A percentile compares a stretch with the other conserved stretches of the same genome.
Evolutionary conservation across 2,329 filamentous ascomycete species (phyloP).

Genomic region (Scytalidium sp.): DNA sequence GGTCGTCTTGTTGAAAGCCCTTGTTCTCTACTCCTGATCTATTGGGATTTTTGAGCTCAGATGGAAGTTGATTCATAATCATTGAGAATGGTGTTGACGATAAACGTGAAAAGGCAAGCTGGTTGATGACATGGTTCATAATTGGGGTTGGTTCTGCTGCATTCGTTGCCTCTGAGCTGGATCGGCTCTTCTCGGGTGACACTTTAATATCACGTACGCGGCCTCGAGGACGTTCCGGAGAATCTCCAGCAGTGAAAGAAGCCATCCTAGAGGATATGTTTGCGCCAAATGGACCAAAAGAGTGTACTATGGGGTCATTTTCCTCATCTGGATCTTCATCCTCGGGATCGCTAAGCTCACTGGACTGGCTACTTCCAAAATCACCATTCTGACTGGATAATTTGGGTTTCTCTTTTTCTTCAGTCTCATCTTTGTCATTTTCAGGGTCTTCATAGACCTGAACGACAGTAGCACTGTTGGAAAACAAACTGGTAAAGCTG

Average conservation of each 20-base stretch:
- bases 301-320: conserved; percentile 89
- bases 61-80: conserved; percentile 82
- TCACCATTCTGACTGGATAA: conserved; percentile 18
- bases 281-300: conserved; percentile 85
- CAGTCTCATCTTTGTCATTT: conserved; percentile 41
- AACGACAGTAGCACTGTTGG: conserved; percentile 48
- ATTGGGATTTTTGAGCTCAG: conserved; percentile 48
- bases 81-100: conserved; percentile 88
- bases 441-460: conserved; percentile 70
- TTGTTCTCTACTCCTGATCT: conserved; percentile 31
- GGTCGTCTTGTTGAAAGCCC: conserved; percentile 55
- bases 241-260: conserved; percentile 63
- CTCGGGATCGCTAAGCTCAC: conserved; percentile 51
- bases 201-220: conserved; percentile 18
- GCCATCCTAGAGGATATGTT: conserved; percentile 81
- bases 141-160: conserved; percentile 43
- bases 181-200: conserved; percentile 15
- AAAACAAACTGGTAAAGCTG: conserved; percentile 22
- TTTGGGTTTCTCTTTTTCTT: conserved; percentile 16
- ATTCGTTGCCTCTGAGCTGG: conserved; percentile 27
- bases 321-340: conserved; percentile 83
- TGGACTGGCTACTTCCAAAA: conserved; percentile 34
- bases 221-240: conserved; percentile 49
- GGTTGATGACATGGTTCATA: conserved; percentile 88
- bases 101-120: conserved; percentile 89